Base-by-base conservation (phyloP, 495 filamentous ascomycete genomes). In the Penicillium argentinense region DNA sequence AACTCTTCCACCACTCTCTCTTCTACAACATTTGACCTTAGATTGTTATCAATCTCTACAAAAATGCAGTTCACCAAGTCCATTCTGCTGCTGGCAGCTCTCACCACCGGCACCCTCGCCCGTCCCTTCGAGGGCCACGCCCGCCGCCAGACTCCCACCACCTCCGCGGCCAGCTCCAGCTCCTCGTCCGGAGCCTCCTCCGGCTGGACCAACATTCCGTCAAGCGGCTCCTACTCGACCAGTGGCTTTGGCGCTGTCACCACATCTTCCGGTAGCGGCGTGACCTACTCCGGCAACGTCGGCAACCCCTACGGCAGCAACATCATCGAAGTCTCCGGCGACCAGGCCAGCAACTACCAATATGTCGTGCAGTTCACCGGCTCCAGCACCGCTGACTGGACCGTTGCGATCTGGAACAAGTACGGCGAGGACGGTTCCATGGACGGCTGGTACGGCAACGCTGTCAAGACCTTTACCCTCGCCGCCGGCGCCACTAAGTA, bases 381-480 rank as follows among this genome's bases (percentile, higher is more conserved):
- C 49, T 54, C 55, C 26, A 59, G 59, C 53, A 57, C 53, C 16
- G 61, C 63, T 7, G 14, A 59, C 48, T 73, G 73, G 59, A 69
- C 63, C 30, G 60, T 78, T 45, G 65, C 60, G 51, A 59, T 80
- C 66, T 81, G 74, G 72, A 76, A 80, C 67, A 81, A 80, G 67
- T 66, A 61, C 39, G 69, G 68, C 33, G 44, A 58, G 3, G 65
- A 72, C 24, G 68, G 64, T 24, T 42, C 49, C n/a, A 58, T 72
- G 52, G 43, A 60, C 39, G 66, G 74, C 39, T 76, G 64, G 54
- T 73, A 65, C 44, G 66, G 63, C 41, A 51, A 65, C 30, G 63
- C 70, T 38, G 64, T 62, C 24, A 46, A 74, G 25, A 70, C 53
- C 25, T 66, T 80, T 51, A 60, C 63, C 22, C 63, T 81, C 28